Evolutionary conservation across 805 yeast genomes (phyloP), one percentile per base, ranked within the genome.

Genomic region (Tetrapisispora arboricola): DNA sequence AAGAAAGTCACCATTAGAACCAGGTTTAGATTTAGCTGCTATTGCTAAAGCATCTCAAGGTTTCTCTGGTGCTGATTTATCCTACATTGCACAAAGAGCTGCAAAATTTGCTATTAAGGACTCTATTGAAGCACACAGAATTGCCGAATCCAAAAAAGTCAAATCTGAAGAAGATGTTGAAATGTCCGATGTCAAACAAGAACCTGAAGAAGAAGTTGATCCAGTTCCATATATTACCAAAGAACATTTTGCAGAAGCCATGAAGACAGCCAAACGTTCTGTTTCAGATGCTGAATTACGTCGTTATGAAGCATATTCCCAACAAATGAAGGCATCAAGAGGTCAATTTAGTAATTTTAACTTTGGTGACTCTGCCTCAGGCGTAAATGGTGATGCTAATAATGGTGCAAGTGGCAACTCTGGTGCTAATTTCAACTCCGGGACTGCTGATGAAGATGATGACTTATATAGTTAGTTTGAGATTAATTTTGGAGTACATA

Each of bases 71-170:
- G 99, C 99, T 41, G 99, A 92, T 73, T 77, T 92, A 68, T 78
- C 84, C 31, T 92, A 88, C 70, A 88, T 92, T 66, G 98, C 84
- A 41, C 98, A 92, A 73, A 86, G 99, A 70, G 80, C 98, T 40
- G 99, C 98, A 51, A 92, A 92, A 70, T 90, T 84, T 65, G 99
- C 99, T 49, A 92, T 92, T 61, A 92, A 94, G 68, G 98, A 92
- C 58, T 82, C 95, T 45, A 92, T 92, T 60, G 96, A 87, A 65
- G 96, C 96, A 22, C 72, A 75, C 30, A 71, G 57, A 51, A 55
- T 66, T 55, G 72, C 70, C 50, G 71, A 64, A 36, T 71, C 58
- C 44, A 70, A 64, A 46, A 73, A 68, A 49, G 61, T 63, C 45
- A 62, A 65, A 51, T 51, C 55, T 39, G 75, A 67, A 48, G 70